These are phyloP conservation scores for Wickerhamomyces rabaulensis DNA, from an alignment of 805 yeast genomes.

Conservation along the genomic window DNA sequence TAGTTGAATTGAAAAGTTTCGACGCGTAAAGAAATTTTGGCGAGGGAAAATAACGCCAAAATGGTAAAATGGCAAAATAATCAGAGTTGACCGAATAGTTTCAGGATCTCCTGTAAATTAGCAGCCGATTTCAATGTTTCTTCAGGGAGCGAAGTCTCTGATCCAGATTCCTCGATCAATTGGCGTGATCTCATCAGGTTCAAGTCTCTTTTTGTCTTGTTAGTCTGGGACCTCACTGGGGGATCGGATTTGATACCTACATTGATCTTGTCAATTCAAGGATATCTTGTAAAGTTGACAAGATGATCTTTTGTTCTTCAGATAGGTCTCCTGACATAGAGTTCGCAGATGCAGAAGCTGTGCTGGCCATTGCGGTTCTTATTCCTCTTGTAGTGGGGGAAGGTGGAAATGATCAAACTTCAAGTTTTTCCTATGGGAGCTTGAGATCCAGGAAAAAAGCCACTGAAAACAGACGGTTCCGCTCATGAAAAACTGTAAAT, in stretches of 20 bases:
- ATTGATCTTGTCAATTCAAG: slow-evolving; percentile 3
- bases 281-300: slow-evolving; percentile 5
- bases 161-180: background rate
- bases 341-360: background rate
- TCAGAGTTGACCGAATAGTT: slow-evolving; percentile 4
- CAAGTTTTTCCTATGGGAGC: too few species aligned
- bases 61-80: background rate
- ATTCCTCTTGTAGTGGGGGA: too few species aligned
- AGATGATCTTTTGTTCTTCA: background rate
- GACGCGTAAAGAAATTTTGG: background rate
- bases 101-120: slow-evolving; percentile 3
- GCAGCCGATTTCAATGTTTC: background rate
- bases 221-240: too few species aligned
- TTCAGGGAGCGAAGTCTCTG: background rate
- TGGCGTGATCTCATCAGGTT: slow-evolving; percentile 2
- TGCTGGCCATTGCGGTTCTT: background rate
- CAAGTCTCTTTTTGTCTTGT: slow-evolving; percentile 3
- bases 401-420: too few species aligned
- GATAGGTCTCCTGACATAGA: background rate
- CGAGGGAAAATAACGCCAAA: background rate
- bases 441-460: too few species aligned
- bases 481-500: too few species aligned
- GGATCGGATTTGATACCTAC: slow-evolving; percentile 5
- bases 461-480: too few species aligned
- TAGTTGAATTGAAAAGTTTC: background rate